Conservation (phyloP, 2,329 filamentous ascomycete genomes). For the Westerdykella aurantiaca region DNA sequence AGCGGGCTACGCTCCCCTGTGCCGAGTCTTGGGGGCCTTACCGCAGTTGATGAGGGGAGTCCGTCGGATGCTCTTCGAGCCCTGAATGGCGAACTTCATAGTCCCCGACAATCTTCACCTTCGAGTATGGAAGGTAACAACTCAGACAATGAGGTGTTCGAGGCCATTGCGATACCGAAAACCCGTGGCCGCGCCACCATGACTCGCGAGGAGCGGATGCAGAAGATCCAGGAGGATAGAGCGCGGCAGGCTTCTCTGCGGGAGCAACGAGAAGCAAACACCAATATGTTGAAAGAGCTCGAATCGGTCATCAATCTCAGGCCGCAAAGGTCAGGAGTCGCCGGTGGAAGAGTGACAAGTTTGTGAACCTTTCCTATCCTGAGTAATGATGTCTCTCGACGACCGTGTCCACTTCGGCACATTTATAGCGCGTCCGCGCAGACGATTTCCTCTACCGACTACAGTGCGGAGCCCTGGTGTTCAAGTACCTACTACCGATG, state of each 20-base stretch:
- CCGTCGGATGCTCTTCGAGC: constrained; percentile 68
- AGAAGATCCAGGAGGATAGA: constrained; percentile 82
- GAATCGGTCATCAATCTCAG: constrained; percentile 68
- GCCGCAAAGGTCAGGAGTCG: constrained; percentile 19
- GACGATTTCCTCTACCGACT: not conserved
- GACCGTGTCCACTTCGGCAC: not conserved
- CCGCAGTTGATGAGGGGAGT: constrained; percentile 47
- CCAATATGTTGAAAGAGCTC: constrained; percentile 85
- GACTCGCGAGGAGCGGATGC: constrained; percentile 79
- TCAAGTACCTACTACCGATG: not conserved
- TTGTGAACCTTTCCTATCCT: constrained; percentile 14
- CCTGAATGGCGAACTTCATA: constrained; percentile 64
- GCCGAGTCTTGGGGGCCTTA: constrained; percentile 59
- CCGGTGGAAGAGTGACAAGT: constrained; percentile 29
- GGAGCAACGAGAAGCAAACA: constrained; percentile 73
- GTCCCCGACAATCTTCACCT: constrained; percentile 35
- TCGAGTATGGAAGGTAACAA: constrained; percentile 48
- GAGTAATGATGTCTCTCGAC: not conserved
- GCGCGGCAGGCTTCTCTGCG: constrained; percentile 64
- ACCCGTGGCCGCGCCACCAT: constrained; percentile 62
- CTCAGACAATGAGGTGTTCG: constrained; percentile 74
- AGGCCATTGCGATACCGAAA: constrained; percentile 74
- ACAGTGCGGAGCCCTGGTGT: not conserved
- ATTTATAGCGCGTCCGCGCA: not conserved
- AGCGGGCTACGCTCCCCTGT: constrained; percentile 46